Percentiles rank a stretch among this genome's conserved stretches.
These are phyloP conservation scores for Komagataea norvegica DNA, from an alignment of 1,139 yeast genomes.

Conservation along the genomic window DNA sequence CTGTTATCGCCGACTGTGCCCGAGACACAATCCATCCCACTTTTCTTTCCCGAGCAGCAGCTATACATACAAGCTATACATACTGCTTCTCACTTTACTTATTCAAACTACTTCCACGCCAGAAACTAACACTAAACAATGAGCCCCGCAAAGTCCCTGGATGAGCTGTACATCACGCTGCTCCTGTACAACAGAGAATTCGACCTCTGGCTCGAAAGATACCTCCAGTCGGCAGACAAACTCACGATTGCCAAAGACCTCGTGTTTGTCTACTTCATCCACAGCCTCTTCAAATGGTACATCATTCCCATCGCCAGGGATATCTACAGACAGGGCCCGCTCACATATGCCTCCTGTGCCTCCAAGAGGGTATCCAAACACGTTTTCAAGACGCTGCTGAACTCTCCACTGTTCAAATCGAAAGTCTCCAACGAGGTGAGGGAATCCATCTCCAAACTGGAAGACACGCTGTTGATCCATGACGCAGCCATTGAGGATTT, in stretches of 20 bases:
- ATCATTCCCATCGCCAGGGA: background rate
- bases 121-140: too few species aligned
- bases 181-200: background rate
- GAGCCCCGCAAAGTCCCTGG: background rate
- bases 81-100: too few species aligned
- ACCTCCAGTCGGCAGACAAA: background rate
- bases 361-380: background rate
- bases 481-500: conserved; percentile 45
- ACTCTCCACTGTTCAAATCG: conserved; percentile 49
- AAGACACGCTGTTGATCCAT: conserved; percentile 49
- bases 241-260: conserved; percentile 1
- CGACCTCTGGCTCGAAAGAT: background rate
- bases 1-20: too few species aligned
- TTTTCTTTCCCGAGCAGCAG: too few species aligned
- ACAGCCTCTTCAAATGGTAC: background rate
- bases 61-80: too few species aligned
- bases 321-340: background rate
- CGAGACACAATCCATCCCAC: too few species aligned
- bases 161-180: background rate
- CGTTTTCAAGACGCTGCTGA: conserved; percentile 38
- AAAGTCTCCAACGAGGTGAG: conserved; percentile 59
- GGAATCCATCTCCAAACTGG: conserved; percentile 45
- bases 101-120: too few species aligned
- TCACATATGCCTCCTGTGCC: background rate
- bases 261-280: conserved; percentile 2